phyloP scores from a whole-genome alignment of 805 yeast species.

The Candida vartiovaarae region DNA sequence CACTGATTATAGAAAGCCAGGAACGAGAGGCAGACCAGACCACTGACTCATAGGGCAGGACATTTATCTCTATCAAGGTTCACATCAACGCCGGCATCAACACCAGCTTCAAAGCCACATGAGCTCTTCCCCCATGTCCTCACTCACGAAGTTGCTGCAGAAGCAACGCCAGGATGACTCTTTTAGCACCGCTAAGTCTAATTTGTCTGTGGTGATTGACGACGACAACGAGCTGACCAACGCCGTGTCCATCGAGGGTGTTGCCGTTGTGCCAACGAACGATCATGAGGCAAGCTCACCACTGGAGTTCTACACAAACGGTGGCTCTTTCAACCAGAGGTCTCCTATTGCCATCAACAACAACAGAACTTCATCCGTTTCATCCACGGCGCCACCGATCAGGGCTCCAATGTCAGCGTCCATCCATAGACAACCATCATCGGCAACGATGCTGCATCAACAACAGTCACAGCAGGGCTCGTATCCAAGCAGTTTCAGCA shows the following conservation, averaged over 20 bases:
- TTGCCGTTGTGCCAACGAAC: slow-evolving; percentile 15
- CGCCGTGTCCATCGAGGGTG: slow-evolving; percentile 25
- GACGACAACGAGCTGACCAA: slow-evolving; percentile 15
- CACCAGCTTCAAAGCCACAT: background rate
- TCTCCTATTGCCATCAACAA: slow-evolving; percentile 20
- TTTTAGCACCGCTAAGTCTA: background rate
- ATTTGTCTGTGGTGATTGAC: slow-evolving; percentile 3
- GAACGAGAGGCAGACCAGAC: too few relatives aligned
- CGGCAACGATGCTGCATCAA: slow-evolving; percentile 3
- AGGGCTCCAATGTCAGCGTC: slow-evolving; percentile 24
- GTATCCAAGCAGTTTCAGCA: slow-evolving; percentile 13
- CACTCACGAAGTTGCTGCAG: slow-evolving; percentile 22
- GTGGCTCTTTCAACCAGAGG: slow-evolving; percentile 13
- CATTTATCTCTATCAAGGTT: too few relatives aligned
- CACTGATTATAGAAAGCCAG: too few relatives aligned
- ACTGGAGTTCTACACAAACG: slow-evolving; percentile 4
- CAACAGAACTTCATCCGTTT: background rate
- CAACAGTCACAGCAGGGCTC: slow-evolving; percentile 10
- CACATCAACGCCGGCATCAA: too few relatives aligned
- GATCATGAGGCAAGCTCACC: slow-evolving; percentile 8
- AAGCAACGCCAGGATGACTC: slow-evolving; percentile 12
- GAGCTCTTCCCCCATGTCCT: slow-evolving; percentile 20
- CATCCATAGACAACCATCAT: slow-evolving; percentile 23
- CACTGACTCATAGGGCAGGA: too few relatives aligned
- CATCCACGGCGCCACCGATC: slow-evolving; percentile 21